These are phyloP conservation scores for Ustilago tritici DNA, from an alignment of 1,284 basidiomycete species.

Conservation along the genomic window DNA sequence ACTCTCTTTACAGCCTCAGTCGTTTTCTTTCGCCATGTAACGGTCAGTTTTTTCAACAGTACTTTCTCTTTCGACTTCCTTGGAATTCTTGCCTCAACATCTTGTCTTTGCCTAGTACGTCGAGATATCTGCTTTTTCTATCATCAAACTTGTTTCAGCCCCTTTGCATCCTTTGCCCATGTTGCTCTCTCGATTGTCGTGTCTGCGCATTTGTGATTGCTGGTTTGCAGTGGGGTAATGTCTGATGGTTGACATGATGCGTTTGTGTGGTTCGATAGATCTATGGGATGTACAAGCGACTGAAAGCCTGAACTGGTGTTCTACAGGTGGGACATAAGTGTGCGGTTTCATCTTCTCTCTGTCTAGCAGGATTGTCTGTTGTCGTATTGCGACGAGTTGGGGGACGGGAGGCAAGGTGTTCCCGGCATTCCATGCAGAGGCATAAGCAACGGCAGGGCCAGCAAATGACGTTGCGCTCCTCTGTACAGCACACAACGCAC, in stretches of 20 bases:
- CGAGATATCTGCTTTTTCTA: background rate
- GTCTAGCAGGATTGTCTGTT: background rate
- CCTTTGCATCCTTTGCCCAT: too few relatives aligned
- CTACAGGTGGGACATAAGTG: slow-evolving; percentile 62
- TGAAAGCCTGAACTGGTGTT: slow-evolving; percentile 58
- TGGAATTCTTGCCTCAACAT: slow-evolving; percentile 2
- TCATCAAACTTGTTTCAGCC: background rate
- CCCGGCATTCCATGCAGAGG: slow-evolving; percentile 65
- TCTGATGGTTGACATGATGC: background rate
- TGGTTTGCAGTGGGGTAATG: too few relatives aligned
- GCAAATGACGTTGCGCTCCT: slow-evolving; percentile 61
- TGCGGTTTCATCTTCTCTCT: slow-evolving; percentile 12
- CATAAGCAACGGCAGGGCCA: slow-evolving; percentile 68
- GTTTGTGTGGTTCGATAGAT: background rate
- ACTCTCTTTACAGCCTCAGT: background rate
- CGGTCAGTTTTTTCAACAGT: slow-evolving; percentile 12
- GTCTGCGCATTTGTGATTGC: too few relatives aligned
- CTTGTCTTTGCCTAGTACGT: background rate
- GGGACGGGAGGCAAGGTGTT: slow-evolving; percentile 57
- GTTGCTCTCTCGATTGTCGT: too few relatives aligned
- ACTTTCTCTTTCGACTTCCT: background rate
- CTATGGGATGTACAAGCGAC: slow-evolving; percentile 58
- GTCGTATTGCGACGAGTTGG: slow-evolving; percentile 24
- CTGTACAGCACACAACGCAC: slow-evolving; percentile 45
- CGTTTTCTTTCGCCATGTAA: slow-evolving; percentile 1